These are phyloP conservation scores for Hypsizygus marmoreus DNA, from an alignment of 768 basidiomycete genomes.

Conservation along the genomic window DNA sequence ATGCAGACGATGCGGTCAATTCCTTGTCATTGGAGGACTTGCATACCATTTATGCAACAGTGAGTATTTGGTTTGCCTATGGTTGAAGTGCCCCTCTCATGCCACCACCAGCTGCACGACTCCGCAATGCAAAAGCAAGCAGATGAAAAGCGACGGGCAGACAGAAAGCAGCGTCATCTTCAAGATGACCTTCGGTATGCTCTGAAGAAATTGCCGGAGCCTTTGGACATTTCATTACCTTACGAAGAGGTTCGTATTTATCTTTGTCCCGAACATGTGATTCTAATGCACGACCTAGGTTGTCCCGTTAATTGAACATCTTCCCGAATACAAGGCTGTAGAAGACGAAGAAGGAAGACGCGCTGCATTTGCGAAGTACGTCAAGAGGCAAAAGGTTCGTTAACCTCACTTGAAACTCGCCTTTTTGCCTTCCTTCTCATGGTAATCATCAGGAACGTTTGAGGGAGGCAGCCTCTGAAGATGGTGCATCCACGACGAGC, in stretches of 20 bases:
- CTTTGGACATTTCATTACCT: slow-evolving; percentile 70
- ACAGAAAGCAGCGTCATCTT: slow-evolving; percentile 81
- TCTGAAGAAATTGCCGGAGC: slow-evolving; percentile 83
- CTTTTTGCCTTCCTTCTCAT: background rate
- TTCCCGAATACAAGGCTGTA: slow-evolving; percentile 85
- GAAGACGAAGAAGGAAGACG: slow-evolving; percentile 86
- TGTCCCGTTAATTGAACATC: slow-evolving; percentile 73
- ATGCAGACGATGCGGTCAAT: slow-evolving; percentile 53
- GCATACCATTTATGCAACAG: slow-evolving; percentile 60
- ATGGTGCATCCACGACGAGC: slow-evolving; percentile 81
- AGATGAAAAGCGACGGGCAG: slow-evolving; percentile 84
- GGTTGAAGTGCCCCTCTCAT: no score
- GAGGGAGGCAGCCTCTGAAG: slow-evolving; percentile 76
- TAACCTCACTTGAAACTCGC: background rate
- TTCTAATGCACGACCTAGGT: slow-evolving; percentile 42
- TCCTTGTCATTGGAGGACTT: slow-evolving; percentile 55
- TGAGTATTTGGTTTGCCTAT: slow-evolving; percentile 35
- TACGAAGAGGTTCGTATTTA: slow-evolving; percentile 76
- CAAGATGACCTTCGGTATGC: slow-evolving; percentile 98
- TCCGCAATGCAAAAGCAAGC: slow-evolving; percentile 73
- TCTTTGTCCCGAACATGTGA: background rate
- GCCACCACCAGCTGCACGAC: slow-evolving; percentile 80
- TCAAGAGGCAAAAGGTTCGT: slow-evolving; percentile 85
- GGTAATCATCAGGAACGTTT: slow-evolving; percentile 74
- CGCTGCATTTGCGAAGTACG: slow-evolving; percentile 83